Evolutionary conservation across 805 yeast genomes (phyloP).

Genomic region (Huiozyma naganishii): DNA sequence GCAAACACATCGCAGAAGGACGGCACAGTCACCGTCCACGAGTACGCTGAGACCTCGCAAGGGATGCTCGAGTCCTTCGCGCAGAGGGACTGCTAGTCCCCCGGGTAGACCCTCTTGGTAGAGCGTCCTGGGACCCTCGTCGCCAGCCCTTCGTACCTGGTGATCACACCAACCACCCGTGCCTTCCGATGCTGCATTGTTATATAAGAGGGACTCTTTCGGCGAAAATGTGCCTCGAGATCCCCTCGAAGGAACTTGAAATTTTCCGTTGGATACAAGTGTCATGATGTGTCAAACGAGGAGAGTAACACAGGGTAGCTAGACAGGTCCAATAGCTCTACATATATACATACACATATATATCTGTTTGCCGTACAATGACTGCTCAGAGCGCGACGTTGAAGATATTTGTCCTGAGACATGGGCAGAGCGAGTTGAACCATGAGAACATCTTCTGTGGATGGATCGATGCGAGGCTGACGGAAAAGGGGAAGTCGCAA

Average conservation of each 20-base stretch:
- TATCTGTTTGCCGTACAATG: neutral
- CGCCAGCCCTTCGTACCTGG: neutral
- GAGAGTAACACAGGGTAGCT: too few species aligned
- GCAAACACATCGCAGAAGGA: slow-evolving; percentile 50
- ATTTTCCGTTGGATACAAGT: too few species aligned
- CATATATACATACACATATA: too few species aligned
- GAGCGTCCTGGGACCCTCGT: neutral
- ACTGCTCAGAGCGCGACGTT: slow-evolving; percentile 9
- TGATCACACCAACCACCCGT: neutral
- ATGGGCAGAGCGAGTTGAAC: slow-evolving; percentile 77
- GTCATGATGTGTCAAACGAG: too few species aligned
- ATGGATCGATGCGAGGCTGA: slow-evolving; percentile 69
- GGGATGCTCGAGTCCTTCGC: slow-evolving; percentile 74
- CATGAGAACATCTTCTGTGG: slow-evolving; percentile 71
- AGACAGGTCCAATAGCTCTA: too few species aligned
- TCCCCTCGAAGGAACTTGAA: too few species aligned
- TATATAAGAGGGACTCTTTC: too few species aligned
- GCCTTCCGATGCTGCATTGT: too few species aligned
- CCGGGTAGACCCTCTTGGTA: too few species aligned
- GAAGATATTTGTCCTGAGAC: slow-evolving; percentile 44
- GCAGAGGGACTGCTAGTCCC: slow-evolving; percentile 38
- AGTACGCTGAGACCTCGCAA: slow-evolving; percentile 59
- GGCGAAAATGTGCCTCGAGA: too few species aligned
- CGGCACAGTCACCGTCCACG: slow-evolving; percentile 36
- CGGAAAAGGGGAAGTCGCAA: slow-evolving; percentile 56